Evolutionary conservation across 2,329 filamentous ascomycete species (phyloP).

Genomic region (Aulographum hederae): DNA sequence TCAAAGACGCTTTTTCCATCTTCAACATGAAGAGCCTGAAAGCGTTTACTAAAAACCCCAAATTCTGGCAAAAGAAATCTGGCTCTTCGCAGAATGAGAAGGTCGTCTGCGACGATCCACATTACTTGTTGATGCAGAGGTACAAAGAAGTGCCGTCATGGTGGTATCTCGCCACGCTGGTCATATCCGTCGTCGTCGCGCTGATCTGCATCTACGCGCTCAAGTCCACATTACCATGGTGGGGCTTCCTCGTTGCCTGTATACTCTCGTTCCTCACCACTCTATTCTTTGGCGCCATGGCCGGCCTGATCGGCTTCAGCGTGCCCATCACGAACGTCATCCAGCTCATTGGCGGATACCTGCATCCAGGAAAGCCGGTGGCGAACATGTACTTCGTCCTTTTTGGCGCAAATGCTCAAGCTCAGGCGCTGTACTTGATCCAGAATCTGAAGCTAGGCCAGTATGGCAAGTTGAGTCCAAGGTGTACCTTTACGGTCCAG

Average conservation of each 20-base stretch:
- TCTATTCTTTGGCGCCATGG: constrained; percentile 11
- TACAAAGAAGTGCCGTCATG: constrained; percentile 14
- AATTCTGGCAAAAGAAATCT: too few species aligned
- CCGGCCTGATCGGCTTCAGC: constrained; percentile 9
- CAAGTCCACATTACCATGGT: constrained; percentile 14
- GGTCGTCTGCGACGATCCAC: too few species aligned
- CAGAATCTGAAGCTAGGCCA: constrained; percentile 20
- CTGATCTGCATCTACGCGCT: constrained; percentile 11
- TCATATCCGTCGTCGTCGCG: constrained; percentile 9
- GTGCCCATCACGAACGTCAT: constrained; percentile 9
- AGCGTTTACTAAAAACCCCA: too few species aligned
- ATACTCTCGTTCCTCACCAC: constrained; percentile 9
- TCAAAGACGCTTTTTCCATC: too few species aligned
- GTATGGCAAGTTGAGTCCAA: constrained; percentile 19
- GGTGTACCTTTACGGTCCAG: constrained; percentile 25
- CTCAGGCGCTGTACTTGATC: constrained; percentile 9
- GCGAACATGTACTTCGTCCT: constrained; percentile 26
- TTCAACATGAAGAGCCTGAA: too few species aligned
- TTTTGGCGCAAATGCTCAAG: constrained; percentile 15
- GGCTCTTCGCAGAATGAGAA: too few species aligned
- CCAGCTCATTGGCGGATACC: constrained; percentile 7
- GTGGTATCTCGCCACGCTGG: constrained; percentile 13
- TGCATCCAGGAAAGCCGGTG: constrained; percentile 15
- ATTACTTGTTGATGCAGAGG: constrained; percentile 15
- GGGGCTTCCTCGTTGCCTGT: constrained; percentile 12